Percentiles rank a stretch among this genome's conserved stretches.
phyloP scores from a whole-genome alignment of 257 asterid genomes.

The Lycium ferocissimum region DNA sequence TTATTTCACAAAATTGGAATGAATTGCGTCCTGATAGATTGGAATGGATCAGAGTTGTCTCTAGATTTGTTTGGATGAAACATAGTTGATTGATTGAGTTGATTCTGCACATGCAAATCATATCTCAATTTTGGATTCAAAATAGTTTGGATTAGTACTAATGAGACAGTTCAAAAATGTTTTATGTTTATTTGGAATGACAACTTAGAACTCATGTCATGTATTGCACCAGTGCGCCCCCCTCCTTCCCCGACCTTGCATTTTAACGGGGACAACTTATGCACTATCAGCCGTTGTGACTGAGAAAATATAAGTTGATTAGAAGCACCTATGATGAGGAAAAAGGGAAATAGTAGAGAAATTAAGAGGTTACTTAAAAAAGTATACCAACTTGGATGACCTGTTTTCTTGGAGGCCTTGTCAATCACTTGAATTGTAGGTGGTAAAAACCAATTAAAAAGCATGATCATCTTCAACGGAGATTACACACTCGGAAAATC shows the following conservation, averaged over 20 bases:
- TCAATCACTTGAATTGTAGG: too few species aligned
- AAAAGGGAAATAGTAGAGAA: too few species aligned
- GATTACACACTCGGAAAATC: too few species aligned
- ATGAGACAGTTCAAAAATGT: background rate
- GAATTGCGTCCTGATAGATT: background rate
- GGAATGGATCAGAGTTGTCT: background rate
- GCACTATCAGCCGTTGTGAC: too few species aligned
- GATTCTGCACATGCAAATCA: background rate
- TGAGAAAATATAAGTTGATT: too few species aligned
- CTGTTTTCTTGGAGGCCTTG: background rate
- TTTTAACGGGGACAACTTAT: too few species aligned
- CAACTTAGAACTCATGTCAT: background rate
- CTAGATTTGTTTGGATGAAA: too few species aligned
- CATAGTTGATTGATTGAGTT: background rate
- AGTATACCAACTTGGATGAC: too few species aligned
- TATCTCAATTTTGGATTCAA: background rate
- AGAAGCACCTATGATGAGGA: too few species aligned
- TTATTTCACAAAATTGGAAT: background rate
- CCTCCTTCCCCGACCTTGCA: too few species aligned
- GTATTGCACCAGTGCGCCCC: background rate
- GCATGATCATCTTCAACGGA: too few species aligned
- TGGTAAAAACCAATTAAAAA: too few species aligned
- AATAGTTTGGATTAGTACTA: background rate
- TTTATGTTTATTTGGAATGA: background rate
- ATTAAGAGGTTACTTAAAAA: background rate